phyloP scores from a whole-genome alignment of 2,329 filamentous ascomycete species.

The Sclerotinia trifoliorum region DNA sequence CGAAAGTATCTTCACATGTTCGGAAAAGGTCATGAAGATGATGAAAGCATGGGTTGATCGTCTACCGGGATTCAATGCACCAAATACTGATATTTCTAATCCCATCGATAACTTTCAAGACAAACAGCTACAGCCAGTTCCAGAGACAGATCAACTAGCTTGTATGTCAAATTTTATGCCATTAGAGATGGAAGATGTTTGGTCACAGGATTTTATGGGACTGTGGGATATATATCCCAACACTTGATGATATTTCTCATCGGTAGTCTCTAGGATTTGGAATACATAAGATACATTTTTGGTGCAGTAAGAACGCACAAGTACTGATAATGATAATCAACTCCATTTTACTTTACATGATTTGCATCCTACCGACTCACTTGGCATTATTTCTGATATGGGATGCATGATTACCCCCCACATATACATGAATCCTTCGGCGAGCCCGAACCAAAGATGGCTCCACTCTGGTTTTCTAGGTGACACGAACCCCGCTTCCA shows the following conservation, averaged over 20 bases:
- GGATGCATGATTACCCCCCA: neutral
- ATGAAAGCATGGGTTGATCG: conserved; percentile 10
- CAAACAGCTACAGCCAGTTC: neutral
- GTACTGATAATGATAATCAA: neutral
- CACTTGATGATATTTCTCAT: neutral
- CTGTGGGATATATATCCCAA: conserved; percentile 16
- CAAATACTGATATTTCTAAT: neutral
- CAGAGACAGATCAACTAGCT: neutral
- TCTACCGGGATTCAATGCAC: conserved; percentile 13
- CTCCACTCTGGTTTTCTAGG: neutral
- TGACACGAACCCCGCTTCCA: neutral
- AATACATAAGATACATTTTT: neutral
- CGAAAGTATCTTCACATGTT: conserved; percentile 11
- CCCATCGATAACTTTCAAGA: neutral
- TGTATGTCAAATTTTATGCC: conserved; percentile 7
- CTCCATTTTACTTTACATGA: neutral
- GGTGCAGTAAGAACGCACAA: neutral
- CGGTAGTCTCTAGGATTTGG: neutral
- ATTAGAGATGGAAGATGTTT: conserved; percentile 10
- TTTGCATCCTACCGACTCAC: neutral
- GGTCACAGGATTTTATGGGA: conserved; percentile 19
- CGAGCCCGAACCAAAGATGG: neutral
- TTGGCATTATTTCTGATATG: too few species aligned
- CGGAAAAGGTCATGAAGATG: conserved; percentile 15
- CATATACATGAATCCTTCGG: neutral